A percentile compares a stretch with the other conserved stretches of the same genome.
phyloP scores from a whole-genome alignment of 768 basidiomycete genomes.

The Thelephora aurantiotincta region DNA sequence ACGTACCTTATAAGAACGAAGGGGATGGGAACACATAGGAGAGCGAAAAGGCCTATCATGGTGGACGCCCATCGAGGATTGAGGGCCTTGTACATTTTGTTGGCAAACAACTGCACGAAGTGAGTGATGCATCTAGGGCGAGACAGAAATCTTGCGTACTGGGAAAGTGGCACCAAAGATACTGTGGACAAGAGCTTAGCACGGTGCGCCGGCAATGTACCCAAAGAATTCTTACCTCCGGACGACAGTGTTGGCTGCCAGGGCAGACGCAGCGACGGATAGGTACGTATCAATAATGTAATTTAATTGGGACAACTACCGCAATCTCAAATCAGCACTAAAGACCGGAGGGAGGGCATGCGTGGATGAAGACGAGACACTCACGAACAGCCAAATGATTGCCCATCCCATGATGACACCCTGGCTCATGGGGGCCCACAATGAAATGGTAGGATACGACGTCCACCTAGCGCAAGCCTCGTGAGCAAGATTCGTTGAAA shows the following conservation, averaged over 20 bases:
- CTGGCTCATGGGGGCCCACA: constrained; percentile 40
- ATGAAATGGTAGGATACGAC: constrained; percentile 35
- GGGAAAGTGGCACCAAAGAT: constrained; percentile 18
- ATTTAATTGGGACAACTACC: constrained; percentile 37
- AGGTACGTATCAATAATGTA: constrained; percentile 56
- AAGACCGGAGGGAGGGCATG: background rate
- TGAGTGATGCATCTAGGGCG: constrained; percentile 1
- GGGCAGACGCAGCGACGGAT: constrained; percentile 40
- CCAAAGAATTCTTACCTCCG: constrained; percentile 26
- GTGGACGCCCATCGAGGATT: constrained; percentile 47
- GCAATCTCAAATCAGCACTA: background rate
- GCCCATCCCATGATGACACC: constrained; percentile 36
- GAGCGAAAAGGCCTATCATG: constrained; percentile 37
- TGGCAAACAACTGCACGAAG: constrained; percentile 25
- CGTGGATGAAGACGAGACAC: background rate
- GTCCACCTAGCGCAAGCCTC: constrained; percentile 26
- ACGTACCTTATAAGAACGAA: constrained; percentile 9
- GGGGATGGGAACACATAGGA: constrained; percentile 35
- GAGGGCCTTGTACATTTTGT: constrained; percentile 37
- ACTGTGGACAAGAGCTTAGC: background rate
- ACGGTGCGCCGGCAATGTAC: constrained; percentile 17
- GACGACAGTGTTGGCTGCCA: constrained; percentile 40
- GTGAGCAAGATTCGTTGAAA: too few relatives aligned
- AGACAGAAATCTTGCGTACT: constrained; percentile 2
- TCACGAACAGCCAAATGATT: constrained; percentile 35